Evolutionary conservation across 495 filamentous ascomycete genomes (phyloP), one percentile per base, ranked within the genome.

Genomic region (Tuber indicum): DNA sequence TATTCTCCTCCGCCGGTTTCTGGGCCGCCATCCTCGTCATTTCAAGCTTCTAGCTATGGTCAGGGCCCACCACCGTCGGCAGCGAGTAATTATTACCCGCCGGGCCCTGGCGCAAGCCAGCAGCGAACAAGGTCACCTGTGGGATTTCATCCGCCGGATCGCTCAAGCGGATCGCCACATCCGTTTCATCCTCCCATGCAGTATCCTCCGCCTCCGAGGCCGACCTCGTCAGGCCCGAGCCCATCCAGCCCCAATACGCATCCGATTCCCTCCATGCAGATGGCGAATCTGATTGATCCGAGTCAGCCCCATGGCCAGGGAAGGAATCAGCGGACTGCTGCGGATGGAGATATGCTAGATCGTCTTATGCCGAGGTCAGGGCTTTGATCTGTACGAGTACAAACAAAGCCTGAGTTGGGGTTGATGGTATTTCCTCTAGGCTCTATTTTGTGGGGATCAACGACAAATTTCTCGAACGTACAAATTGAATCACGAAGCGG

Each of bases 301-400:
- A 74, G 42, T n/a, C 82, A 77, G 70, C 58, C 75, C 32, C 79
- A 79, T 70, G 69, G 36, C 12, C 77, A 74, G 47, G 78, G 73
- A 74, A 70, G 81, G 70, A 79, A 79, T 62, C 72, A 72, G n/a
- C 75, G 79, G 42, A 75, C 81, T 74, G 75, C 75, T 72, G 74
- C 82, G 73, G 81, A 83, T 76, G 75, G 79, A 66, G 77, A 82
- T 75, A 83, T 83, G 81, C 70, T 83, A 74, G 77, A 80, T 71
- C 78, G 79, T 72, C 78, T 80, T 72, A 80, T 77, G 71, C 78
- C 78, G 74, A 80, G 78, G 77, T 80, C 78, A 74, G 78, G 78
- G 78, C 78, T 80, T 80, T 80, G 74, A 77, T 84, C 85, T 79
- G 83, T 86, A 83, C 84, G 76, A 84, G 83, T 86, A 83, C 84